Conservation (phyloP, 305 asterid genomes). For the Vinca major region DNA sequence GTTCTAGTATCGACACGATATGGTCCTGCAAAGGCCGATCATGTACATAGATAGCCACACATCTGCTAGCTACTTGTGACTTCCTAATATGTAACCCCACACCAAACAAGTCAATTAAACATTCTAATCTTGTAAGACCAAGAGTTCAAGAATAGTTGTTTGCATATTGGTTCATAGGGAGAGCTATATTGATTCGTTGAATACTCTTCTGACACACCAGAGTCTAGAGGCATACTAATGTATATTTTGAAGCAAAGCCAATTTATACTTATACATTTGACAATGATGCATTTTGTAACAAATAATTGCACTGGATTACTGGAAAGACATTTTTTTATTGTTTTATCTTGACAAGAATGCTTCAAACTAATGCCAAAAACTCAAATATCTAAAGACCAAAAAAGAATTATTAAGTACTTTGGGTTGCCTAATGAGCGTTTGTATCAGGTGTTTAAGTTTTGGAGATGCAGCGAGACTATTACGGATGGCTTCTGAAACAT, state of each 20-base stretch:
- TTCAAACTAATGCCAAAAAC: not conserved
- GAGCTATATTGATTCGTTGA: too few species aligned
- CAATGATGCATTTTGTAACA: conserved; percentile 3
- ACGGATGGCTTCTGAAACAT: too few species aligned
- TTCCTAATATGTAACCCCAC: conserved; percentile 10
- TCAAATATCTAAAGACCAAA: not conserved
- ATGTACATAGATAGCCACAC: not conserved
- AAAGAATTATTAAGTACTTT: conserved; percentile 16
- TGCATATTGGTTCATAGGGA: too few species aligned
- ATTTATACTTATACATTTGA: not conserved
- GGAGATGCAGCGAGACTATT: too few species aligned
- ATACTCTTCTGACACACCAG: too few species aligned
- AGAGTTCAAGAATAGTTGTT: too few species aligned
- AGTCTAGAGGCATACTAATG: too few species aligned
- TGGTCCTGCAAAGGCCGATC: conserved; percentile 9
- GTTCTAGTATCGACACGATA: not conserved
- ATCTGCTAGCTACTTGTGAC: not conserved
- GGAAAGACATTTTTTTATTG: not conserved
- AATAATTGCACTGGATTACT: conserved; percentile 6
- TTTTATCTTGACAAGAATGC: conserved; percentile 7
- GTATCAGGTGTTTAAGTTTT: too few species aligned
- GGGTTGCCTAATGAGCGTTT: conserved; percentile 18
- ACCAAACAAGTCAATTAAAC: not conserved
- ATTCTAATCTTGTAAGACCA: not conserved
- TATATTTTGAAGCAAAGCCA: too few species aligned